Conservation (phyloP, 352 stramenopile genomes). For the Globisporangium perplexum region DNA sequence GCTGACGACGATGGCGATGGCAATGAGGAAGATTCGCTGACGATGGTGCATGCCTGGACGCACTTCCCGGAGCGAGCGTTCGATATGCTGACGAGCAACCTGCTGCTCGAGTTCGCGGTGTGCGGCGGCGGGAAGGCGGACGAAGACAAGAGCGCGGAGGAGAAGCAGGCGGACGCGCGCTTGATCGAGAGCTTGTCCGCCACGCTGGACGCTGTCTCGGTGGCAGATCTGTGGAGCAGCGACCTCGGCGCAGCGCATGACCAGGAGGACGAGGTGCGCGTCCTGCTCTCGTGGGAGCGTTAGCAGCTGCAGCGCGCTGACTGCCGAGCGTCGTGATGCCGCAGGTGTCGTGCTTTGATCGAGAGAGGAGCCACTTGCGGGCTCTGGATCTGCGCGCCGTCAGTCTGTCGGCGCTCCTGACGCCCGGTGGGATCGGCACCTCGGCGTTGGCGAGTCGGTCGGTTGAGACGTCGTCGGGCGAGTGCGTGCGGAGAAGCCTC, state of each 20-base stretch:
- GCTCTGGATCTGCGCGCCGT: slow-evolving; percentile 10
- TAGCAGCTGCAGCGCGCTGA: background rate
- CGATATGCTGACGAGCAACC: slow-evolving; percentile 57
- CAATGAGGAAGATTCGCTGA: background rate
- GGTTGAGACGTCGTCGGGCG: slow-evolving; percentile 1
- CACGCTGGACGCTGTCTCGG: slow-evolving; percentile 42
- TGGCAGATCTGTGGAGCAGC: slow-evolving; percentile 34
- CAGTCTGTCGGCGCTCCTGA: slow-evolving; percentile 9
- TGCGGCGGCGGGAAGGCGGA: slow-evolving; percentile 11
- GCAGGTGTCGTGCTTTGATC: slow-evolving; percentile 20
- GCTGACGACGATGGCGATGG: background rate
- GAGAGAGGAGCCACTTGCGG: slow-evolving; percentile 10
- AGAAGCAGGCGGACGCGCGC: slow-evolving; percentile 31
- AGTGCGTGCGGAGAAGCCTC: slow-evolving; percentile 28
- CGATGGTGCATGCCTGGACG: slow-evolving; percentile 43
- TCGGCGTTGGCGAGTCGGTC: slow-evolving; percentile 16
- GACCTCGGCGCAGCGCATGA: background rate
- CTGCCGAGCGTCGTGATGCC: too few relatives aligned
- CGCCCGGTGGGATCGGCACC: slow-evolving; percentile 19
- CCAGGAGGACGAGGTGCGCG: slow-evolving; percentile 21
- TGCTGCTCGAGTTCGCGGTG: slow-evolving; percentile 33
- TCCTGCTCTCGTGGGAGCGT: background rate
- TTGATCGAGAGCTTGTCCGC: slow-evolving; percentile 36
- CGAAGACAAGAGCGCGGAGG: slow-evolving; percentile 30
- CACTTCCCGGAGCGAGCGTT: slow-evolving; percentile 35